Evolutionary conservation across 1,139 yeast genomes (phyloP), one percentile per base, ranked within the genome.

Genomic region (Pneumocystis carinii): DNA sequence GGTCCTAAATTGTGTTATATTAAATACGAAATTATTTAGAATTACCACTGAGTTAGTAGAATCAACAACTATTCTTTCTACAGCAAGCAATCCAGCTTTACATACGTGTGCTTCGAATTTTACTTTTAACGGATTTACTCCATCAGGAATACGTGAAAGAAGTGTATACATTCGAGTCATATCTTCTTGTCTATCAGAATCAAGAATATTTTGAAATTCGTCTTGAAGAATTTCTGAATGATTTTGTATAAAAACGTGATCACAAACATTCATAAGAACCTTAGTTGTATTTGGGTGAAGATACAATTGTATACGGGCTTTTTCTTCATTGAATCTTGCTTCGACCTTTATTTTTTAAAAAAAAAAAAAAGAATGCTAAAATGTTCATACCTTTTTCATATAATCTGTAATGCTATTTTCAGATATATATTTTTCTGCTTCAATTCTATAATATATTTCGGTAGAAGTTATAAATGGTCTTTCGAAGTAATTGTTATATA

Each of bases 351-450:
- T 37, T 57, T 39, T 37, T 37, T 7, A 24, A 37, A 37, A 37
- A 57, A 38, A 57, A 38, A 57, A 24, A 17, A 36, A 36, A 24
- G 27, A 37, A 57, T n/a, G n/a, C 12, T 19, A 24, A 48, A 41
- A 41, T 48, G n/a, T 48, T 57, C 38, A 37, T 62, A 96, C 95
- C 73, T 86, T 88, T 68, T 82, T 83, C 83, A 92, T 85, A 75
- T 92, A 92, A 71, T 89, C 96, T 55, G 90, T 92, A 62, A 90
- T 95, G 69, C 90, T 86, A 73, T 89, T 87, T 57, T 82, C 81
- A 4, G 81, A 75, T 67, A 92, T 77, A 72, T 84, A 90, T 62
- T 79, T 79, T 29, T 78, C 76, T 61, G 95, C 84, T 74, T 90
- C 97, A 61, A 77, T 77, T 56, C 78, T 76, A 74, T 90, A 92